phyloP scores from a whole-genome alignment of 106 monocot genomes.

The Ottelia alismoides region DNA sequence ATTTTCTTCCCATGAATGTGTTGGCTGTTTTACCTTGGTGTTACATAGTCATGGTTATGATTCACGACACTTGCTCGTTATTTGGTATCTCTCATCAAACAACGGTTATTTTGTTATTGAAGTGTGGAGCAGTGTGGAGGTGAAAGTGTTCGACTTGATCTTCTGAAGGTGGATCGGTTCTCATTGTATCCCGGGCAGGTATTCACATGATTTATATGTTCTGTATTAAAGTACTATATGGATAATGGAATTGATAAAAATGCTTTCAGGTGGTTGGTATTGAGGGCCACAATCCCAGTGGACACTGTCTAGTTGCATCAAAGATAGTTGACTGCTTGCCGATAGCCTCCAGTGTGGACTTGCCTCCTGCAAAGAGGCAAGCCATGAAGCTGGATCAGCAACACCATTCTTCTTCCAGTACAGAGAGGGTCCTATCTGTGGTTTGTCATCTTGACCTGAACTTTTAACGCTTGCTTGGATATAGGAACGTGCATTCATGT shows the following conservation, averaged over 20 bases:
- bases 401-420: slow-evolving; percentile 11
- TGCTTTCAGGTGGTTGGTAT: slow-evolving; percentile 88
- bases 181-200: slow-evolving; percentile 96
- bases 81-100: too few relatives aligned
- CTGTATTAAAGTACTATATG: background rate
- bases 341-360: slow-evolving; percentile 4
- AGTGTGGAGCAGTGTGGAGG: slow-evolving; percentile 81
- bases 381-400: slow-evolving; percentile 27
- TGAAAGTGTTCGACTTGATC: slow-evolving; percentile 68
- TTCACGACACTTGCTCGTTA: background rate
- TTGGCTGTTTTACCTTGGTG: too few relatives aligned
- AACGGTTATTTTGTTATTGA: slow-evolving; percentile 5
- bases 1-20: background rate
- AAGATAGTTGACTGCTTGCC: slow-evolving; percentile 67
- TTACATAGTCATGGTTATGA: too few relatives aligned
- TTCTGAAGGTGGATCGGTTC: slow-evolving; percentile 53
- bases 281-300: slow-evolving; percentile 97
- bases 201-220: too few relatives aligned
- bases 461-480: too few relatives aligned
- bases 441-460: too few relatives aligned
- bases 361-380: slow-evolving; percentile 78
- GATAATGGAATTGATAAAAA: too few relatives aligned
- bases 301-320: slow-evolving; percentile 85
- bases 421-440: slow-evolving; percentile 36
- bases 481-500: too few relatives aligned